phyloP scores from a whole-genome alignment of 2,329 filamentous ascomycete species.

The Falciphora oryzae region DNA sequence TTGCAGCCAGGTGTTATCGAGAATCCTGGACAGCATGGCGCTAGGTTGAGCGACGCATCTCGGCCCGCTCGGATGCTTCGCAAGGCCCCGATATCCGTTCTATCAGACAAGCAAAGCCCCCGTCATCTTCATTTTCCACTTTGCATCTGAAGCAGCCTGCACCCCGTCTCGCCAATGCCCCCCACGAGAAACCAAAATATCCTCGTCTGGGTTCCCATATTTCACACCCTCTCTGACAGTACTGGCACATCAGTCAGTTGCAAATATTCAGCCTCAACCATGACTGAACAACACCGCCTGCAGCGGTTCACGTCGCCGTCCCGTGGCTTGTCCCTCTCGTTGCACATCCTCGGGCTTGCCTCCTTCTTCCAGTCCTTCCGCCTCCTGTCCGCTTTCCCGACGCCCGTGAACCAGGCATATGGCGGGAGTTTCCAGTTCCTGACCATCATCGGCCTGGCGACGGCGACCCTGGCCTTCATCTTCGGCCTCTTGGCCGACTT shows the following conservation, averaged over 20 bases:
- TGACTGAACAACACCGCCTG: slow-evolving; percentile 44
- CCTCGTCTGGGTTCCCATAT: too few species aligned
- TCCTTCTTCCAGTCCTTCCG: slow-evolving; percentile 50
- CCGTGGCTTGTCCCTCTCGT: slow-evolving; percentile 52
- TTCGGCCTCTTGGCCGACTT: slow-evolving; percentile 61
- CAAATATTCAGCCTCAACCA: background rate
- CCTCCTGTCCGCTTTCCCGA: slow-evolving; percentile 44
- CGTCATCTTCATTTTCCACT: too few species aligned
- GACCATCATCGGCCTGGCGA: slow-evolving; percentile 64
- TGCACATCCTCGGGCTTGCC: slow-evolving; percentile 51
- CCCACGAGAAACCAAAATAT: background rate
- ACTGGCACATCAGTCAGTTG: background rate
- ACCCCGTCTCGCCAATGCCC: background rate
- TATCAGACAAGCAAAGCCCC: too few species aligned
- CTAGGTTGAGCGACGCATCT: background rate
- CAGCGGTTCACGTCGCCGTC: slow-evolving; percentile 63
- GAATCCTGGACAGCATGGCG: too few species aligned
- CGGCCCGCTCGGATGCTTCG: background rate
- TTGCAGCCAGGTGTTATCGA: too few species aligned
- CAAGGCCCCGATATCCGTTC: background rate
- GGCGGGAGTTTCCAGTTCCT: slow-evolving; percentile 68
- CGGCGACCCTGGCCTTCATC: slow-evolving; percentile 55
- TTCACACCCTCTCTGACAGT: background rate
- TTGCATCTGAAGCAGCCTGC: too few species aligned
- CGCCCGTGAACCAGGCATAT: slow-evolving; percentile 50